Base-by-base conservation (phyloP, 1,284 basidiomycete genomes). In the Papiliotrema flavescens region DNA sequence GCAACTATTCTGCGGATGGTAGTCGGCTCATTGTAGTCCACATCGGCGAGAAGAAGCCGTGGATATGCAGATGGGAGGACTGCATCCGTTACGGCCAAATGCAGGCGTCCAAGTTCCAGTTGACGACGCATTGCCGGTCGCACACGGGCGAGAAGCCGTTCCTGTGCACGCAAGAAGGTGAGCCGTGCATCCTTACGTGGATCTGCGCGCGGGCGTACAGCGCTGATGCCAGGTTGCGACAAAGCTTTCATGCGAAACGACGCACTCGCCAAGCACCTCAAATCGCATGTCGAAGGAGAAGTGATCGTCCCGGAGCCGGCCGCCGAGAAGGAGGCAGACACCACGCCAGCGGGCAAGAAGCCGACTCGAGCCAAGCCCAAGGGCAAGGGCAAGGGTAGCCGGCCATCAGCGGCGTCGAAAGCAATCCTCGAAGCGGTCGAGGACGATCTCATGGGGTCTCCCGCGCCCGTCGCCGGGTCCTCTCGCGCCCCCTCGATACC, bases 141-240 rank as follows among this genome's bases (percentile, higher is more conserved):
- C 94, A 98, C 76, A 98, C 95, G 0, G 94, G 94, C 65, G 95
- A 98, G 76, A 95, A 94, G 70, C 94, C 95, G 1, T 96, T 96
- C 70, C 81, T 84, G 36, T 98, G 94, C 82, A 85, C 84, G 1
- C 89, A 88, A 44, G 57, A 60, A 24, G 67, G 71, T 72, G 47
- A 57, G 71, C 62, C 1, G 3, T n/a, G n/a, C 50, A 32, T 11
- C 28, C 35, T 36, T 9, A 17, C 9, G 35, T 36, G 35, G 35
- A 36, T 36, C 9, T 36, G 20, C 20, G 40, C 23, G n/a, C 28
- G 17, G 22, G 22, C 19, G 13, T 35, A 50, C 45, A 28, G 36
- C 28, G 26, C 45, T 47, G 45, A 47, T 23, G 17, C 84, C 88
- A 26, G 85, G 85, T 36, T 98, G 95, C 82, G 91, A 92, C 75